These are phyloP conservation scores for Turritis glabra DNA, from an alignment of 345 rosid genomes.

Conservation along the genomic window DNA sequence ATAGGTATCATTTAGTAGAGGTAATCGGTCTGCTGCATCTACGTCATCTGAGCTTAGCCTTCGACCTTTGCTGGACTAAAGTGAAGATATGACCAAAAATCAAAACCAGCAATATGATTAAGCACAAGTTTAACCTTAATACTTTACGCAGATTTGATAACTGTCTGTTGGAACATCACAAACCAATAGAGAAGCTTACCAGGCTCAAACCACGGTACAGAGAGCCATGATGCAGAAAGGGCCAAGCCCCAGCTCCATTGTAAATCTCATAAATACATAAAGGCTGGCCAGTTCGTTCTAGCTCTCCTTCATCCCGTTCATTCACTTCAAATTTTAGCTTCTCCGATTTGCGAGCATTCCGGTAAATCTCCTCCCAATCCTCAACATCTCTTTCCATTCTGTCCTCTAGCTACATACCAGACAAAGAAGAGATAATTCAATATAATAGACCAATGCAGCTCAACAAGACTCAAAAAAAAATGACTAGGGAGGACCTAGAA, in stretches of 20 bases:
- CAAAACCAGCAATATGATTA: constrained; percentile 22
- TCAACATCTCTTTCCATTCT: constrained; percentile 74
- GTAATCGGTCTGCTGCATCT: constrained; percentile 82
- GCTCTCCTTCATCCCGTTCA: constrained; percentile 99
- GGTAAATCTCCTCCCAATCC: constrained; percentile 88
- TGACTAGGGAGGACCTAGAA: constrained; percentile 43
- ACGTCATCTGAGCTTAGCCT: constrained; percentile 96
- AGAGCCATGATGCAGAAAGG: constrained; percentile 95
- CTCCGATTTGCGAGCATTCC: constrained; percentile 82
- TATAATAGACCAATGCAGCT: constrained; percentile 28
- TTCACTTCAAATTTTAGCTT: constrained; percentile 84
- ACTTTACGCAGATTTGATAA: neutral
- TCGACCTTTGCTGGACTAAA: constrained; percentile 67
- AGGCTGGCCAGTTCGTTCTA: constrained; percentile 94
- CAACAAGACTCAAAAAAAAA: constrained; percentile 27
- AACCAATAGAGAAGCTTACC: constrained; percentile 57
- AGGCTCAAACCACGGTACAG: constrained; percentile 92
- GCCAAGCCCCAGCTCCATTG: constrained; percentile 90
- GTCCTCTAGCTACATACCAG: constrained; percentile 71
- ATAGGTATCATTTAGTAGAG: constrained; percentile 62
- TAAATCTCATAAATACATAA: constrained; percentile 95
- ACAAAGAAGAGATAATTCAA: constrained; percentile 24
- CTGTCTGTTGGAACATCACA: constrained; percentile 4
- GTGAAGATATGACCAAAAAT: constrained; percentile 23
- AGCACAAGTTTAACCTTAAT: neutral